These are phyloP conservation scores for Zygotorulaspora chibaensis DNA, from an alignment of 805 yeast species.

Conservation along the genomic window DNA sequence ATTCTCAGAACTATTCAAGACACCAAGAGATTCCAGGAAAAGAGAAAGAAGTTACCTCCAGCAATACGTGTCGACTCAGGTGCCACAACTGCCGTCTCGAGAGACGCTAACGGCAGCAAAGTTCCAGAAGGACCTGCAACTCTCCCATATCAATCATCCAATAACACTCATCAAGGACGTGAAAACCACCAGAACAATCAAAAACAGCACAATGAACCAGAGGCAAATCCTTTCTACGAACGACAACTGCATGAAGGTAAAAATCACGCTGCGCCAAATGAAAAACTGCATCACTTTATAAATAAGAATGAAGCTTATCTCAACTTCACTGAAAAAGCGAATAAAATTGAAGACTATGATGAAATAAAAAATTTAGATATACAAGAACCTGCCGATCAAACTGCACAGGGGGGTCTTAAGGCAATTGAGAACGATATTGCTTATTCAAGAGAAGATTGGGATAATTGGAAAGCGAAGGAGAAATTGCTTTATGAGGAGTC, in stretches of 20 bases:
- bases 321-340: constrained; percentile 28
- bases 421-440: background rate
- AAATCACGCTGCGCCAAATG: constrained; percentile 6
- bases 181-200: background rate
- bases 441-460: constrained; percentile 6
- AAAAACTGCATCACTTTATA: constrained; percentile 27
- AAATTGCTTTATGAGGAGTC: constrained; percentile 16
- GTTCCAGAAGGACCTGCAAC: constrained; percentile 1
- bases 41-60: constrained; percentile 19
- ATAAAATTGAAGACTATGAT: constrained; percentile 1
- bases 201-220: background rate
- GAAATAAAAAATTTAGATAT: constrained; percentile 10
- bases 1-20: constrained; percentile 79
- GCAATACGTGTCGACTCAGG: constrained; percentile 12
- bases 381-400: constrained; percentile 15
- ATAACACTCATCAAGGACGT: background rate
- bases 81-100: constrained; percentile 14
- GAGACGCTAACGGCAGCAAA: constrained; percentile 15
- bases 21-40: constrained; percentile 45
- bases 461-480: constrained; percentile 14
- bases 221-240: background rate
- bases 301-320: constrained; percentile 28
- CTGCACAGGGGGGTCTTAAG: background rate
- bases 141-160: background rate
- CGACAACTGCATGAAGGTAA: background rate